Evolutionary conservation across 768 basidiomycete genomes (phyloP).

Genomic region (Mycena polygramma): DNA sequence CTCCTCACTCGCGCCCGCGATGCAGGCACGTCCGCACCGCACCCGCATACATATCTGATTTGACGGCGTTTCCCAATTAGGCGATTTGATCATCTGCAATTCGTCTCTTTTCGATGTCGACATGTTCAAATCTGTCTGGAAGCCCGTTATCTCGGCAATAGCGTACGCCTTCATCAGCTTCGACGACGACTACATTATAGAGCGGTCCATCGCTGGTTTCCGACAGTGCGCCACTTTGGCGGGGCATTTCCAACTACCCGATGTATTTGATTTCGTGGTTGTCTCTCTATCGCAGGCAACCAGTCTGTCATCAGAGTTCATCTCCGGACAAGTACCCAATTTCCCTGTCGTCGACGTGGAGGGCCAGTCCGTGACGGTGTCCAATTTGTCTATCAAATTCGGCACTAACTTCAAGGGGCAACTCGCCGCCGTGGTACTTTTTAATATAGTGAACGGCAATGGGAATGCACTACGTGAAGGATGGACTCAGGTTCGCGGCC

Average conservation of each 20-base stretch:
- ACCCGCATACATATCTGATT: background rate
- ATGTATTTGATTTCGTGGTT: slow-evolving; percentile 98
- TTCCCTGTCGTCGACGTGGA: slow-evolving; percentile 94
- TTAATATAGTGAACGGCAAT: slow-evolving; percentile 97
- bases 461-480: slow-evolving; percentile 94
- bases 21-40: slow-evolving; percentile 68
- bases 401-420: slow-evolving; percentile 97
- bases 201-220: slow-evolving; percentile 96
- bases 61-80: slow-evolving; percentile 47
- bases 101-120: slow-evolving; percentile 86
- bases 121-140: slow-evolving; percentile 97
- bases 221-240: slow-evolving; percentile 96
- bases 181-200: slow-evolving; percentile 96
- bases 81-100: slow-evolving; percentile 82
- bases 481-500: slow-evolving; percentile 84
- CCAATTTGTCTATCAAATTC: slow-evolving; percentile 91
- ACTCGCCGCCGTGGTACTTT: slow-evolving; percentile 95
- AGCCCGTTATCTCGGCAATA: slow-evolving; percentile 92
- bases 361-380: slow-evolving; percentile 90
- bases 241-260: slow-evolving; percentile 87
- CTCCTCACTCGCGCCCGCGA: slow-evolving; percentile 84
- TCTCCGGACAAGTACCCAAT: slow-evolving; percentile 80
- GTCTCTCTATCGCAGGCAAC: slow-evolving; percentile 94
- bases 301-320: slow-evolving; percentile 81
- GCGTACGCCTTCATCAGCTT: slow-evolving; percentile 96